These are phyloP conservation scores for Mercurialis annua DNA, from an alignment of 345 rosid genomes.

Conservation along the genomic window DNA sequence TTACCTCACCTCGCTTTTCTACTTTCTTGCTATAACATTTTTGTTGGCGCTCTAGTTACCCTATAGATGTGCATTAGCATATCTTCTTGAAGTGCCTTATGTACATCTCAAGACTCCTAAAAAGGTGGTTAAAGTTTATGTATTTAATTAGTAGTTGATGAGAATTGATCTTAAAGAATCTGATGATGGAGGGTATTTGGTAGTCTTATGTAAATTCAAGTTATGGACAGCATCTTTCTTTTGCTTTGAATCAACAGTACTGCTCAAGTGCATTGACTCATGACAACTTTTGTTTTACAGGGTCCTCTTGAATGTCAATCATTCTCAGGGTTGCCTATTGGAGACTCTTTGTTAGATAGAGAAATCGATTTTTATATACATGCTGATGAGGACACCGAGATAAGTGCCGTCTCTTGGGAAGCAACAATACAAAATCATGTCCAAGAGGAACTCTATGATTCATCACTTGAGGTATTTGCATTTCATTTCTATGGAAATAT, in stretches of 20 bases:
- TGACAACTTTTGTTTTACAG: slow-evolving; percentile 41
- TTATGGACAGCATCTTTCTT: neutral
- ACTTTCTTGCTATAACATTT: neutral
- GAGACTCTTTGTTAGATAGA: slow-evolving; percentile 61
- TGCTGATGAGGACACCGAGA: slow-evolving; percentile 55
- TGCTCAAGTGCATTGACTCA: neutral
- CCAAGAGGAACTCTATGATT: slow-evolving; percentile 80
- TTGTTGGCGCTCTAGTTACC: neutral
- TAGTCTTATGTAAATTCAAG: neutral
- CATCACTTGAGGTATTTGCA: slow-evolving; percentile 58
- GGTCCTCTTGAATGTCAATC: slow-evolving; percentile 97
- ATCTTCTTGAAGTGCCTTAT: too few relatives aligned
- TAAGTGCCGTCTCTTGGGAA: slow-evolving; percentile 90
- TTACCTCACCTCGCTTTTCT: neutral
- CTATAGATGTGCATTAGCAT: neutral
- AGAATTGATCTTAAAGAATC: neutral
- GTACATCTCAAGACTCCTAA: neutral
- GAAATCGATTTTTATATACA: slow-evolving; percentile 63
- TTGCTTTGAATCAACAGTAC: neutral
- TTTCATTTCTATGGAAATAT: neutral
- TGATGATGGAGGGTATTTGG: neutral
- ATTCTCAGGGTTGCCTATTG: slow-evolving; percentile 64
- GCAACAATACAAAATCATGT: slow-evolving; percentile 81
- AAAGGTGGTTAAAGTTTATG: neutral
- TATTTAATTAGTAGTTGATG: neutral